Evolutionary conservation across 1,139 yeast species (phyloP).

Genomic region (Pichia sp.): DNA sequence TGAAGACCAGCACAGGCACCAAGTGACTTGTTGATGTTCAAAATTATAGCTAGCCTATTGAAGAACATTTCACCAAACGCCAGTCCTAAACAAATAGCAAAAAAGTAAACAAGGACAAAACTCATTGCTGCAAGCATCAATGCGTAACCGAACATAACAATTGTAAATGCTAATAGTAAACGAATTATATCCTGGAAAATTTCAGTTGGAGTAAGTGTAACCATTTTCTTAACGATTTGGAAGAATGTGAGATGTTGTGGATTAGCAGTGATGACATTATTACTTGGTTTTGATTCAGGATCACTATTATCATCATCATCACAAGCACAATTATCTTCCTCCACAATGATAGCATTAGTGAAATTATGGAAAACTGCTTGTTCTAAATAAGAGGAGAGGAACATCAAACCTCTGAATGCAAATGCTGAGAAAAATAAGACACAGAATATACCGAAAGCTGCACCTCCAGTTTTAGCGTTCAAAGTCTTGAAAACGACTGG

Average conservation of each 20-base stretch:
- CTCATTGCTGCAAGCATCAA: slow-evolving; percentile 78
- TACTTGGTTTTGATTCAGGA: not conserved
- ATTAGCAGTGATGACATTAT: not conserved
- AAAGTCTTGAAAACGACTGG: slow-evolving; percentile 56
- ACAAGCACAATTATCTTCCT: slow-evolving; percentile 24
- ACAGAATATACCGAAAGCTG: slow-evolving; percentile 67
- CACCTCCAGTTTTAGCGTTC: slow-evolving; percentile 45
- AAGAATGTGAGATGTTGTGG: slow-evolving; percentile 11
- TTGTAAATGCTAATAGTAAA: slow-evolving; percentile 45
- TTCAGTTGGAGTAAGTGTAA: slow-evolving; percentile 35
- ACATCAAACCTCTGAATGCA: slow-evolving; percentile 50
- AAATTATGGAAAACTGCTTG: slow-evolving; percentile 48
- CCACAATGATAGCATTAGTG: slow-evolving; percentile 24
- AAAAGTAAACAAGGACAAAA: slow-evolving; percentile 55
- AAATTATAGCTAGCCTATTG: slow-evolving; percentile 43
- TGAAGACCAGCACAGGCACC: slow-evolving; percentile 24
- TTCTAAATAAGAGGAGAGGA: slow-evolving; percentile 55
- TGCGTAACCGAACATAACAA: slow-evolving; percentile 61
- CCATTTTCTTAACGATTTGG: slow-evolving; percentile 30
- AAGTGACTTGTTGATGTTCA: slow-evolving; percentile 29
- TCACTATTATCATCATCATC: slow-evolving; percentile 15
- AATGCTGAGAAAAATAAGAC: slow-evolving; percentile 52
- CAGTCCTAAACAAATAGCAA: slow-evolving; percentile 63
- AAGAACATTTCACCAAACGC: slow-evolving; percentile 63
- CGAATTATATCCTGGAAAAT: slow-evolving; percentile 47